Evolutionary conservation across 163 green algal genomes (phyloP).

Genomic region (Chlamydomonas reinhardtii): DNA sequence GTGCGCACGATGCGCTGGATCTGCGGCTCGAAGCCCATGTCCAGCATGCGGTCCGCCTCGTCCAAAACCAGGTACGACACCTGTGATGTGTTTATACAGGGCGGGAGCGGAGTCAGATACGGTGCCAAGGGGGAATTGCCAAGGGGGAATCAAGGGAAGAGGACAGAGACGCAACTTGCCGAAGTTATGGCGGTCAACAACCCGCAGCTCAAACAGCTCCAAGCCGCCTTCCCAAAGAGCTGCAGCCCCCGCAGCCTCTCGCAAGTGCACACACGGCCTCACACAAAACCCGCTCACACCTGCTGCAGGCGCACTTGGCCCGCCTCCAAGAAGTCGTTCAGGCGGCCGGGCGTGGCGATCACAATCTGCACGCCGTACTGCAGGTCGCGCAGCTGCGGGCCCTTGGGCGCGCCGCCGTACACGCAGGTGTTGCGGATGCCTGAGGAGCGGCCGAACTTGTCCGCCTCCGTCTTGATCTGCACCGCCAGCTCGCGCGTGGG

Average conservation of each 20-base stretch:
- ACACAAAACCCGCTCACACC: not conserved
- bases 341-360: slow-evolving; percentile 91
- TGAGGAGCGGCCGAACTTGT: slow-evolving; percentile 94
- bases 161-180: too few species aligned
- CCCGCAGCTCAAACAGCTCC: too few species aligned
- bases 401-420: slow-evolving; percentile 97
- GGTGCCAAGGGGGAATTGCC: too few species aligned
- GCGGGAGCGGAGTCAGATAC: too few species aligned
- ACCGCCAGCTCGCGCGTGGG: slow-evolving; percentile 88
- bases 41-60: slow-evolving; percentile 98
- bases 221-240: too few species aligned
- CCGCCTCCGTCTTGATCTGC: slow-evolving; percentile 91
- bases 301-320: slow-evolving; percentile 44
- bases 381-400: slow-evolving; percentile 91
- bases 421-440: slow-evolving; percentile 93
- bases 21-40: slow-evolving; percentile 94
- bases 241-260: too few species aligned
- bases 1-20: slow-evolving; percentile 87
- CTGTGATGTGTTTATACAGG: too few species aligned
- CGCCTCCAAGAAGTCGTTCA: slow-evolving; percentile 90
- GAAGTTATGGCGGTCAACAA: too few species aligned
- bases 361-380: slow-evolving; percentile 84
- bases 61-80: slow-evolving; percentile 96
- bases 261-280: too few species aligned
- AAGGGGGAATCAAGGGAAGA: too few species aligned